phyloP scores from a whole-genome alignment of 768 basidiomycete species.

The Lanmaoa pseudosensibilis region DNA sequence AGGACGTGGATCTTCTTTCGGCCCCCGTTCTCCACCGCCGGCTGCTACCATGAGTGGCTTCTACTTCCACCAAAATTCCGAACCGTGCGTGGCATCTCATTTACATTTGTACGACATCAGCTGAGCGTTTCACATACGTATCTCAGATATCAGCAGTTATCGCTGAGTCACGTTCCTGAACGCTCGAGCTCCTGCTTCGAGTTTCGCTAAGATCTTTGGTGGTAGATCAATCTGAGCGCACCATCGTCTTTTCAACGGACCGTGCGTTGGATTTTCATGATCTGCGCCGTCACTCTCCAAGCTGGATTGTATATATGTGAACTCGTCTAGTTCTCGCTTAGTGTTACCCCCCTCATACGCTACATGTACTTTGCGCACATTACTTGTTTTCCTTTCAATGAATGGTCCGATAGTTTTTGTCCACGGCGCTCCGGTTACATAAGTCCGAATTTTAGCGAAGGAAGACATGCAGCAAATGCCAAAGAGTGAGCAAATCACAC shows the following conservation, averaged over 20 bases:
- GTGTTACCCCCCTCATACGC: constrained; percentile 20
- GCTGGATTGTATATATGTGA: constrained; percentile 17
- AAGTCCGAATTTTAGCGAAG: neutral
- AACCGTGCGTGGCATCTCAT: constrained; percentile 66
- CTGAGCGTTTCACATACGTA: constrained; percentile 9
- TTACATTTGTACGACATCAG: neutral
- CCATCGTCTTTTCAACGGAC: neutral
- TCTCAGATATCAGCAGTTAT: constrained; percentile 83
- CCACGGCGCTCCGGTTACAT: neutral
- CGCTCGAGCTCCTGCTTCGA: constrained; percentile 77
- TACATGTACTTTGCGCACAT: constrained; percentile 20
- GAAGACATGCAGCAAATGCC: too few relatives aligned
- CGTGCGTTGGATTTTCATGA: constrained; percentile 6
- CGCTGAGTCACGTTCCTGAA: constrained; percentile 76
- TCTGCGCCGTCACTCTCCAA: neutral
- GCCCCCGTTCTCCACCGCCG: constrained; percentile 46
- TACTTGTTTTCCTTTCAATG: constrained; percentile 10
- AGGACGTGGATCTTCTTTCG: constrained; percentile 49
- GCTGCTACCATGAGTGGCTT: constrained; percentile 83
- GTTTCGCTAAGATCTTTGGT: constrained; percentile 59
- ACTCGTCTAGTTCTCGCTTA: constrained; percentile 13
- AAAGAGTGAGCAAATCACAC: too few relatives aligned
- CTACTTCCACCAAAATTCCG: constrained; percentile 92
- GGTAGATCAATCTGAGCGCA: constrained; percentile 4
- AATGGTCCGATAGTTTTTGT: neutral